Conservation (phyloP, 768 basidiomycete genomes). For the Cystofilobasidium macerans region DNA sequence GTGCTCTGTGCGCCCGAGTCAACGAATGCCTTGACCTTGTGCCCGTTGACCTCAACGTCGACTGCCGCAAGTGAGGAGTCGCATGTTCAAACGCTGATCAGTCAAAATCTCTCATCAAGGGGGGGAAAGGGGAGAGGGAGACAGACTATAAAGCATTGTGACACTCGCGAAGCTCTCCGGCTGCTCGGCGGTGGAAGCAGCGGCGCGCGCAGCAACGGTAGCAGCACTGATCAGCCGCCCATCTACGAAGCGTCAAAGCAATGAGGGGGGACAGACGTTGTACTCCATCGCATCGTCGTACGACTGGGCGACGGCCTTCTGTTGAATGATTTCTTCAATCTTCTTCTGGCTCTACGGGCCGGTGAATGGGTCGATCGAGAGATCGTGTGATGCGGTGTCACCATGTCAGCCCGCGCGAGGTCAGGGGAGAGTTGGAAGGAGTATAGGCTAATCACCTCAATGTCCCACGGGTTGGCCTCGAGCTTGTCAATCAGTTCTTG, state of each 20-base stretch:
- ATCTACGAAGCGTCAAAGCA: conserved; percentile 29
- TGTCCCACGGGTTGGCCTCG: conserved; percentile 78
- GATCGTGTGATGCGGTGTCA: too few relatives aligned
- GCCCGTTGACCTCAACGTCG: conserved; percentile 80
- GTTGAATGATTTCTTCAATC: conserved; percentile 87
- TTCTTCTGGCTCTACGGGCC: conserved; percentile 53
- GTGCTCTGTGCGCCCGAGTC: conserved; percentile 96
- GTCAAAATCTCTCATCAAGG: too few relatives aligned
- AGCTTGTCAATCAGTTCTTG: conserved; percentile 45
- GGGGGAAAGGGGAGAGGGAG: too few relatives aligned
- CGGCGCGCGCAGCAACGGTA: too few relatives aligned
- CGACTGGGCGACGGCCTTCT: conserved; percentile 82
- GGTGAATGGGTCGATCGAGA: background rate
- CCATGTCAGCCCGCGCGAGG: background rate
- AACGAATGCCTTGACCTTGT: conserved; percentile 87
- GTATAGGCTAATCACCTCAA: conserved; percentile 46
- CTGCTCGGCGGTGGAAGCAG: conserved; percentile 14
- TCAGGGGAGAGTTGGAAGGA: background rate
- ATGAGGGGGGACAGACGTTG: conserved; percentile 34
- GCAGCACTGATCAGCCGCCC: background rate
- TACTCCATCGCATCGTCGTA: conserved; percentile 88
- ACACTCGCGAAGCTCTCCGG: conserved; percentile 91
- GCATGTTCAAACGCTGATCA: too few relatives aligned
- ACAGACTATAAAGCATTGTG: conserved; percentile 79
- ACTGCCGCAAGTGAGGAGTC: too few relatives aligned